Evolutionary conservation across 352 stramenopile genomes (phyloP).

Genomic region (Pythium plurisporium): DNA sequence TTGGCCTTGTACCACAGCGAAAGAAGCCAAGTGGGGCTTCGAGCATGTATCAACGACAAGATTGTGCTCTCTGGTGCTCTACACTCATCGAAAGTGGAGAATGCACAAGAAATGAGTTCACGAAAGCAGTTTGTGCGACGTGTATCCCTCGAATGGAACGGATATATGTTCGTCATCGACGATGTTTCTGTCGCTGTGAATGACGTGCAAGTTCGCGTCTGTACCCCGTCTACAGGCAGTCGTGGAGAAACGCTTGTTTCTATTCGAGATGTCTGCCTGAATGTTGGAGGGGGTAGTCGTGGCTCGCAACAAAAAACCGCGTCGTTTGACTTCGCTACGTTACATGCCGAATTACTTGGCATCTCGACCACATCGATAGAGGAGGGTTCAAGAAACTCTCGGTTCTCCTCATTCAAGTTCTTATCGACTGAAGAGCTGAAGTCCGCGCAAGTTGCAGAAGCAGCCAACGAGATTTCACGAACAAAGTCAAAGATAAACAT

Average conservation of each 20-base stretch:
- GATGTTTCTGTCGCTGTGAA: conserved; percentile 41
- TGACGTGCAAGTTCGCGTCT: conserved; percentile 63
- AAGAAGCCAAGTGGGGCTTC: conserved; percentile 54
- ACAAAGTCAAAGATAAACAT: conserved; percentile 54
- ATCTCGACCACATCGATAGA: neutral
- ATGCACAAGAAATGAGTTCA: neutral
- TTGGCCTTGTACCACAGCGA: conserved; percentile 69
- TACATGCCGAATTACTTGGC: neutral
- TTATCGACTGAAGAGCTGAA: too few relatives aligned
- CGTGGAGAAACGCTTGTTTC: conserved; percentile 58
- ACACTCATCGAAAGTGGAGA: neutral
- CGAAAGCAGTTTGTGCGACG: neutral
- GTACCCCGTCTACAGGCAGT: conserved; percentile 57
- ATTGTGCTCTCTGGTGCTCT: conserved; percentile 43
- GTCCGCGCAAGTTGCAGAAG: neutral
- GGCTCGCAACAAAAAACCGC: neutral
- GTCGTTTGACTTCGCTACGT: conserved; percentile 19
- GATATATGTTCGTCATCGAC: conserved; percentile 35
- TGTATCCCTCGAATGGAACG: conserved; percentile 4
- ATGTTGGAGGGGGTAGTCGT: conserved; percentile 33
- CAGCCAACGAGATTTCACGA: neutral
- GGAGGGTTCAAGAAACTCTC: neutral
- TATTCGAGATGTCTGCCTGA: conserved; percentile 46
- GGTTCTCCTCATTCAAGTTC: neutral
- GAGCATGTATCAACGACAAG: conserved; percentile 63